Evolutionary conservation across 2,329 filamentous ascomycete species (phyloP).

Genomic region (Pyricularia sp.): DNA sequence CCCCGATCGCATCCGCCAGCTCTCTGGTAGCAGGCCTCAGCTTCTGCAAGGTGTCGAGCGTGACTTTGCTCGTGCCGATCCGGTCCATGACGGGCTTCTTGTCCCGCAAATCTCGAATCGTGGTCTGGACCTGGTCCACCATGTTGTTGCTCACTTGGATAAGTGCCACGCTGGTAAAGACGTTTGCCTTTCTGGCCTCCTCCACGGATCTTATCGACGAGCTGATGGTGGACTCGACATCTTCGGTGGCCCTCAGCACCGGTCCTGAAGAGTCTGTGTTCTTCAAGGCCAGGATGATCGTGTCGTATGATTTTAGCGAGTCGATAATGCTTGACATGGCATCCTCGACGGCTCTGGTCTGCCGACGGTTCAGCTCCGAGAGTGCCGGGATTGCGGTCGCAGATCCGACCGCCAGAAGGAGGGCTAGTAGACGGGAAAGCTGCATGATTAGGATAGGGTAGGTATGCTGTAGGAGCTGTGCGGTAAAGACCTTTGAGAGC

Average conservation of each 20-base stretch:
- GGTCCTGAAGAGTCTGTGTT: background rate
- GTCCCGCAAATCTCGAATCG: background rate
- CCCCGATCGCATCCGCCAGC: background rate
- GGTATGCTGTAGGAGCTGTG: background rate
- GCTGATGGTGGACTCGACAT: background rate
- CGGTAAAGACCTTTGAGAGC: background rate
- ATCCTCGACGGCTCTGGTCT: background rate
- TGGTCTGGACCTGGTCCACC: background rate
- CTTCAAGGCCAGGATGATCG: background rate
- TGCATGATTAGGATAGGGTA: background rate
- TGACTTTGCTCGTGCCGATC: background rate
- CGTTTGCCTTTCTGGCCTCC: background rate
- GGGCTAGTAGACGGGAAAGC: background rate
- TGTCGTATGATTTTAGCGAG: background rate
- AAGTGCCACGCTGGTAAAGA: background rate
- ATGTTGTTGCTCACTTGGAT: background rate
- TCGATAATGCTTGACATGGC: background rate
- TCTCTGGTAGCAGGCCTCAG: background rate
- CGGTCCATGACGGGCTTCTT: background rate
- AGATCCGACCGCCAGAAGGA: background rate
- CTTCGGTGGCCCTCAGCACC: background rate
- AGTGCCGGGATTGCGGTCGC: background rate
- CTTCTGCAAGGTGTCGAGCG: background rate
- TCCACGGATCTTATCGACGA: background rate
- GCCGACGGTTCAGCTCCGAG: background rate